These are phyloP conservation scores for Aphanomyces euteiches DNA, from an alignment of 352 stramenopile species.

Conservation along the genomic window DNA sequence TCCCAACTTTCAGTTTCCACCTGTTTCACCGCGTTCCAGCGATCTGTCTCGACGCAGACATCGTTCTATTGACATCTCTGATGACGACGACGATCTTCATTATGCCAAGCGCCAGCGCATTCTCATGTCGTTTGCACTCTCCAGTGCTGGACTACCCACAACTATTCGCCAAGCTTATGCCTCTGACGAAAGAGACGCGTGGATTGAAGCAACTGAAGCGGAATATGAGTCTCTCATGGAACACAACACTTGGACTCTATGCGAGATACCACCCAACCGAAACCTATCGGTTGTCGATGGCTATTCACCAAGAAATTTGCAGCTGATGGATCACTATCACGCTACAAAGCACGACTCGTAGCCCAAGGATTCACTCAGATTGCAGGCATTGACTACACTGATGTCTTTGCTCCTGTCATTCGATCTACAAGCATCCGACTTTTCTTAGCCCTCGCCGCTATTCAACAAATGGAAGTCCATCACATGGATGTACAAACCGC, in stretches of 20 bases:
- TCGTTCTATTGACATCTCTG: not conserved
- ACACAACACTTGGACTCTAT: conserved; percentile 3
- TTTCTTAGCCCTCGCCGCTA: conserved; percentile 10
- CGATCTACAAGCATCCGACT: conserved; percentile 1
- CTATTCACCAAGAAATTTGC: conserved; percentile 23
- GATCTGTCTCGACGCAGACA: not conserved
- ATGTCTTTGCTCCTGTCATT: conserved; percentile 28
- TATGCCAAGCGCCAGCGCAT: not conserved
- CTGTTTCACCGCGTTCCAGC: not conserved
- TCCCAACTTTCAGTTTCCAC: not conserved
- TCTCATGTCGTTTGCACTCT: not conserved
- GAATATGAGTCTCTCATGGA: conserved; percentile 24
- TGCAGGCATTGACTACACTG: conserved; percentile 26
- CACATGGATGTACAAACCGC: conserved; percentile 13
- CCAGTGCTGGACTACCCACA: conserved; percentile 6
- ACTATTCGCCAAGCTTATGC: conserved; percentile 10
- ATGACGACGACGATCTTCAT: not conserved
- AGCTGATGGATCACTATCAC: conserved; percentile 6
- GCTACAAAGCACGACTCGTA: conserved; percentile 31
- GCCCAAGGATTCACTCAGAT: conserved; percentile 30
- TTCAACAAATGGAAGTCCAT: no score
- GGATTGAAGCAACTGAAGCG: not conserved
- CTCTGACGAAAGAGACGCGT: conserved; percentile 15
- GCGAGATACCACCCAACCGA: conserved; percentile 14
- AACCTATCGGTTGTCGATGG: conserved; percentile 29